phyloP scores from a whole-genome alignment of 306 rosid species.

The Begonia loranthoides region DNA sequence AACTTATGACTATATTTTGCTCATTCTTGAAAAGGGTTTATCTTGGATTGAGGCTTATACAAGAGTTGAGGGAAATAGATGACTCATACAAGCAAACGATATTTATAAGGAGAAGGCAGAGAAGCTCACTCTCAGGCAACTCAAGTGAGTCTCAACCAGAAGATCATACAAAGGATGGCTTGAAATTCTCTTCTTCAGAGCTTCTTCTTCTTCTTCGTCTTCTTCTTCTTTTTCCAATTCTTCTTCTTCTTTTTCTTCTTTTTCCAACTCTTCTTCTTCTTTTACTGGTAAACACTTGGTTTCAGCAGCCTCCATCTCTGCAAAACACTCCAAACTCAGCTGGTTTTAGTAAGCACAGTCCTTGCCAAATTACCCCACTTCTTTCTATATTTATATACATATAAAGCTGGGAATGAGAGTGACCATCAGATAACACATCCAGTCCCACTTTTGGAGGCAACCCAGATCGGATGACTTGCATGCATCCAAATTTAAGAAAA shows the following conservation, averaged over 20 bases:
- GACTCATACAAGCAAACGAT: too few relatives aligned
- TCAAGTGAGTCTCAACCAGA: conserved; percentile 53
- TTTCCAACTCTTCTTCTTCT: conserved; percentile 3
- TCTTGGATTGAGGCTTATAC: too few relatives aligned
- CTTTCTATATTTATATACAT: not conserved
- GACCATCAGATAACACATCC: too few relatives aligned
- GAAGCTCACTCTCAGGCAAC: conserved; percentile 34
- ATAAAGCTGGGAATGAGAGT: too few relatives aligned
- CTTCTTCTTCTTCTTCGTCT: conserved; percentile 24
- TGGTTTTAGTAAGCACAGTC: not conserved
- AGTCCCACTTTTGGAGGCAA: not conserved
- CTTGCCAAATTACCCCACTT: not conserved
- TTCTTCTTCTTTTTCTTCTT: conserved; percentile 4
- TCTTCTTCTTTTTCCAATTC: conserved; percentile 8
- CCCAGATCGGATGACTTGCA: not conserved
- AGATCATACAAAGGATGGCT: conserved; percentile 55
- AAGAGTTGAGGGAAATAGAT: too few relatives aligned
- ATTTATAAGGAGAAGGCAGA: not conserved
- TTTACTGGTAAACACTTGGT: conserved; percentile 9
- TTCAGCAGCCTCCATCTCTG: conserved; percentile 37
- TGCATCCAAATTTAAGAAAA: not conserved
- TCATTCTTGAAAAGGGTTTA: too few relatives aligned
- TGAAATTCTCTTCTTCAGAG: conserved; percentile 63
- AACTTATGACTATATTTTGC: too few relatives aligned
- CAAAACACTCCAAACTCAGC: conserved; percentile 7